Base-by-base conservation (phyloP, 2,329 filamentous ascomycete species). In the Daldinia eschscholtzii region DNA sequence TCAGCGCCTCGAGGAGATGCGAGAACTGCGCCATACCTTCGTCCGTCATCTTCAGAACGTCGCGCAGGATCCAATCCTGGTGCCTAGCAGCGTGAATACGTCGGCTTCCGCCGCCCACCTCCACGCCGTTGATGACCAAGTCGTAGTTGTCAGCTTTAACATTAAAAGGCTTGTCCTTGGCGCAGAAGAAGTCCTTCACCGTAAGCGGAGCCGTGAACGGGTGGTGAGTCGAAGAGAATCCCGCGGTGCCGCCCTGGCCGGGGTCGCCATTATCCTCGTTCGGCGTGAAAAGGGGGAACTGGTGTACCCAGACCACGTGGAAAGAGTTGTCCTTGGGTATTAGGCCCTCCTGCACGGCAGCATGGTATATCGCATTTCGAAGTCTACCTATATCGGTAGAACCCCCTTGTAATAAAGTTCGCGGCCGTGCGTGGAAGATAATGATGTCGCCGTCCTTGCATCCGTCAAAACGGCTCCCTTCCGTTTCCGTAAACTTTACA, bases 231-330 rank as follows among this genome's bases (percentile, higher is more conserved):
- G 95, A 91, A 9, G 91, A 89, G 75, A 98, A 89, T 4, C 94
- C 94, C 0, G 94, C 89, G 0, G 84, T 80, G 18, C 94, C 94
- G 60, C 93, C 93, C 81, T 98, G 94, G 1, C 93, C 93, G 0
- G 92, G 92, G 1, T 93, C 93, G 0, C 92, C 92, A 53, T 92
- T 82, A 3, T 69, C 84, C 1, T 68, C 75, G 4, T 86, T 87
- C 0, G 91, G 93, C 0, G 93, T 94, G 82, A 99, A 99, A 75
- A 99, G 89, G 12, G 96, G 96, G 77, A 99, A 99, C 67, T 95
- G 89, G 0, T 87, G 91, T 12, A 99, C 87, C 96, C 96, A 99
- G 63, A 92, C 86, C 79, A 94, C 95, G 66, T 84, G 84, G 81
- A 88, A 94, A 64, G 76, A 84, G 75, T 67, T 71, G 37, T 83